phyloP scores from a whole-genome alignment of 768 basidiomycete species.

The Lactifluus hygrophoroides region DNA sequence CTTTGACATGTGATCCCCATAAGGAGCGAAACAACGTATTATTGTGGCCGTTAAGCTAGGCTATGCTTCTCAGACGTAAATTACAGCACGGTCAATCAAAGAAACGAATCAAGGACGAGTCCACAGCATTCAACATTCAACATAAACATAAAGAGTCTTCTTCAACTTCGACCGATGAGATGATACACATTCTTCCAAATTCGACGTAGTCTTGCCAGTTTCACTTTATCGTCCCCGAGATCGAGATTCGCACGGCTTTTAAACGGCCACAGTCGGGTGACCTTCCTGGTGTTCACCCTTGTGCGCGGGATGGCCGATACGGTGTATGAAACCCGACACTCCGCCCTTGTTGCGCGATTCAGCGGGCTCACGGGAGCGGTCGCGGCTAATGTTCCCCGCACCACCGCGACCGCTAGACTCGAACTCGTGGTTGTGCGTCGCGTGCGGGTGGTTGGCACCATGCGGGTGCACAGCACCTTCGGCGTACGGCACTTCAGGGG shows the following conservation, averaged over 20 bases:
- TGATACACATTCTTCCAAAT: not conserved
- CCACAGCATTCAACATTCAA: not conserved
- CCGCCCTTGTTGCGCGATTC: not conserved
- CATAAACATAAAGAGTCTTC: not conserved
- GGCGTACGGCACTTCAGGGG: conserved; percentile 22
- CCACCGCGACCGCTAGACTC: conserved; percentile 53
- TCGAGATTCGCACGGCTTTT: not conserved
- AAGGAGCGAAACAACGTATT: not conserved
- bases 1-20: not conserved
- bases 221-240: not conserved
- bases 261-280: no score
- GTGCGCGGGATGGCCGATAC: not conserved
- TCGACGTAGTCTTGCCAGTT: not conserved
- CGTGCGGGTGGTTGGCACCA: not conserved
- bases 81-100: not conserved
- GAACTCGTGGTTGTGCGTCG: conserved; percentile 21
- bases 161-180: no score
- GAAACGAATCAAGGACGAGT: not conserved
- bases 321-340: conserved; percentile 19
- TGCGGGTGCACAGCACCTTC: conserved; percentile 19
- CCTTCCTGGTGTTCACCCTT: not conserved
- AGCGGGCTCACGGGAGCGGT: conserved; percentile 29
- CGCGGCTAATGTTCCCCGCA: conserved; percentile 44
- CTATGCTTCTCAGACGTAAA: not conserved
- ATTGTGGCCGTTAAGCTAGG: not conserved